Percentiles rank a stretch among this genome's conserved stretches.
These are phyloP conservation scores for Ophiognomonia clavigignenti-juglandacearum DNA, from an alignment of 2,329 filamentous ascomycete species.

Conservation along the genomic window DNA sequence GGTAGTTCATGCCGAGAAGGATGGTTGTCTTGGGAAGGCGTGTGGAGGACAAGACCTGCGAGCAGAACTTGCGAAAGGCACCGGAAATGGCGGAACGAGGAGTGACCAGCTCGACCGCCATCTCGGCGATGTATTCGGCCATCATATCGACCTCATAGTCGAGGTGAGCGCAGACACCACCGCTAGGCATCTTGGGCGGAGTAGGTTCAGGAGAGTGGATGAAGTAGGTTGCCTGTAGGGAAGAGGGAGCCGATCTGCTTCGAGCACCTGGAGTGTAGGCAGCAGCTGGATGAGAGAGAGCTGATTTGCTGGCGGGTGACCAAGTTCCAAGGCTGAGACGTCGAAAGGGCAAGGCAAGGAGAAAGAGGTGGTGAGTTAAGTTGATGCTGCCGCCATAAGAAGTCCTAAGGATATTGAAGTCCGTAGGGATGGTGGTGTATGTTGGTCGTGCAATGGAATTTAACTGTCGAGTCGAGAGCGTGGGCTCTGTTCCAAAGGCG, in stretches of 20 bases:
- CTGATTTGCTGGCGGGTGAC: conserved; percentile 23
- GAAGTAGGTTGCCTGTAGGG: conserved; percentile 19
- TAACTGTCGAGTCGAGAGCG: not conserved
- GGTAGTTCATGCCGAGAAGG: conserved; percentile 82
- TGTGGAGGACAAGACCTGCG: conserved; percentile 84
- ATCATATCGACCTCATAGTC: conserved; percentile 97
- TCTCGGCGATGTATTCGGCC: conserved; percentile 91
- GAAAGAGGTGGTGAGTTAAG: conserved; percentile 27
- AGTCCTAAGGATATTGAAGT: conserved; percentile 12
- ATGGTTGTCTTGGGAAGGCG: conserved; percentile 88
- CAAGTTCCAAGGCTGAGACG: conserved; percentile 34
- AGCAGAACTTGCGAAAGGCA: conserved; percentile 86
- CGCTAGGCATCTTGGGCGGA: conserved; percentile 57
- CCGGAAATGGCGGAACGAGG: conserved; percentile 53
- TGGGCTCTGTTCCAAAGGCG: no score
- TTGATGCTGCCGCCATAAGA: conserved; percentile 33
- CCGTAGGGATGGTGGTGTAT: not conserved
- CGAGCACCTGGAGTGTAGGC: conserved; percentile 31
- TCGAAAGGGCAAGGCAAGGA: conserved; percentile 20
- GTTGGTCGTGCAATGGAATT: not conserved
- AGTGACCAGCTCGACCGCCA: conserved; percentile 60
- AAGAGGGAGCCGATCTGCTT: conserved; percentile 31
- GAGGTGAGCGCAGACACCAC: conserved; percentile 83
- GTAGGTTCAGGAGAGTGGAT: conserved; percentile 7
- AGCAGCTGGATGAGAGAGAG: conserved; percentile 19